These are phyloP conservation scores for Eimeria sp. DNA, from an alignment of 169 alveolate species.

Conservation along the genomic window DNA sequence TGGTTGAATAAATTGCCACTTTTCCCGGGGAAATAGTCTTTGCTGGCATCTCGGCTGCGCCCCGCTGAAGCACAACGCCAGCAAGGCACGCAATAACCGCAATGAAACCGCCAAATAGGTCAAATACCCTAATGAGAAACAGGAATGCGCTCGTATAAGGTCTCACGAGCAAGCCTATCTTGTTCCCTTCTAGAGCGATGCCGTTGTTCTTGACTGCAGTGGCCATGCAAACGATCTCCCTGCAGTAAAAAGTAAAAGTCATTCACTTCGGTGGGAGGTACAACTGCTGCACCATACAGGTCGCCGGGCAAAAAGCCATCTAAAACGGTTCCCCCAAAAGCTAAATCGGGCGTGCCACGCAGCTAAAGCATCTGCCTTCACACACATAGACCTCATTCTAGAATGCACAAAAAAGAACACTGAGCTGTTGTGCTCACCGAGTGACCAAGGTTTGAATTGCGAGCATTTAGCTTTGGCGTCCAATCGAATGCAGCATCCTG, in stretches of 20 bases:
- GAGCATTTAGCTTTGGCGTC: conserved; percentile 77
- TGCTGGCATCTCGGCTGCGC: conserved; percentile 77
- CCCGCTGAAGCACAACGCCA: conserved; percentile 60
- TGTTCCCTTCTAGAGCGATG: conserved; percentile 70
- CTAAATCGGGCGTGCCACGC: neutral
- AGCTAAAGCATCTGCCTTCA: neutral
- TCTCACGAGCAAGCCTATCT: conserved; percentile 72
- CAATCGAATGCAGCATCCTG: conserved; percentile 73
- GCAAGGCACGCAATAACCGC: neutral
- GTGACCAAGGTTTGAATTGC: conserved; percentile 63
- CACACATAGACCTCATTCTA: neutral
- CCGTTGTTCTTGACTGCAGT: conserved; percentile 69
- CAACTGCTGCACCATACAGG: neutral
- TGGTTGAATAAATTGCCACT: conserved; percentile 81
- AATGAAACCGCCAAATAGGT: neutral
- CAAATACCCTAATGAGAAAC: neutral
- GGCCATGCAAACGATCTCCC: conserved; percentile 78
- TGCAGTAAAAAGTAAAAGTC: neutral
- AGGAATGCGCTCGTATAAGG: neutral
- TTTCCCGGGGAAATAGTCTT: conserved; percentile 39
- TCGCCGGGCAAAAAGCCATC: neutral
- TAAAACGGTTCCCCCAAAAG: neutral
- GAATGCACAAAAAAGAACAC: neutral
- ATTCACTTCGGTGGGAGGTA: neutral
- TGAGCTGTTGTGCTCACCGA: conserved; percentile 59